Percentiles rank a stretch among this genome's conserved stretches.
Evolutionary conservation across 345 rosid species (phyloP).

Genomic region (Leavenworthia alabamica): DNA sequence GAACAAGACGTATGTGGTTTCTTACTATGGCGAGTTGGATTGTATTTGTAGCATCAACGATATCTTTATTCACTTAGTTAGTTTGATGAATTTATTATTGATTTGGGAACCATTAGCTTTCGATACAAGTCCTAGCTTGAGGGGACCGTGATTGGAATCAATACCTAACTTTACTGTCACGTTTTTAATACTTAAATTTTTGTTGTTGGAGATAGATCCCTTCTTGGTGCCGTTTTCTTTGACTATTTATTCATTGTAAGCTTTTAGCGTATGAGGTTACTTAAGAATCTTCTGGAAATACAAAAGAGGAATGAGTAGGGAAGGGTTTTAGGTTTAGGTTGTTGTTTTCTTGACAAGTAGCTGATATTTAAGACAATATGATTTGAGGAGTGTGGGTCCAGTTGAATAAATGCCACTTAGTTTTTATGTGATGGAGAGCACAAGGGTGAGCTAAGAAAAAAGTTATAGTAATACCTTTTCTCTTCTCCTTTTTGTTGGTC

Average conservation of each 20-base stretch:
- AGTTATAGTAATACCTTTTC: constrained; percentile 8
- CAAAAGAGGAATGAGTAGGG: constrained; percentile 9
- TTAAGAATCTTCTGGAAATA: constrained; percentile 8
- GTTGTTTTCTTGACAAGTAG: constrained; percentile 20
- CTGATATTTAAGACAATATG: background rate
- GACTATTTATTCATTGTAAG: too few species aligned
- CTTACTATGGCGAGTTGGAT: too few species aligned
- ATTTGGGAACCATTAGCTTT: constrained; percentile 19
- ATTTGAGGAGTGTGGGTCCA: constrained; percentile 11
- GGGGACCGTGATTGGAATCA: constrained; percentile 28
- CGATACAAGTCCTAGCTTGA: background rate
- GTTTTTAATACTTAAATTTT: background rate
- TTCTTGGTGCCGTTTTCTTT: too few species aligned
- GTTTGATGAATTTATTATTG: constrained; percentile 2
- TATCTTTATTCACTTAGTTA: too few species aligned
- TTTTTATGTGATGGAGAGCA: constrained; percentile 29
- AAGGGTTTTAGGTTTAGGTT: background rate
- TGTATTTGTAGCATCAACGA: too few species aligned
- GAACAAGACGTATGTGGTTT: background rate
- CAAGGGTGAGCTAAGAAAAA: constrained; percentile 10
- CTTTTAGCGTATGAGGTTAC: too few species aligned
- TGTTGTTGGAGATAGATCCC: background rate
- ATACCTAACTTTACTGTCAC: constrained; percentile 23
- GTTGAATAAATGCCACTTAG: constrained; percentile 22
- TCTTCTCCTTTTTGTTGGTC: constrained; percentile 19